Percentiles rank a stretch among this genome's conserved stretches.
These are phyloP conservation scores for Sarcomyxa edulis DNA, from an alignment of 768 basidiomycete species.

Conservation along the genomic window DNA sequence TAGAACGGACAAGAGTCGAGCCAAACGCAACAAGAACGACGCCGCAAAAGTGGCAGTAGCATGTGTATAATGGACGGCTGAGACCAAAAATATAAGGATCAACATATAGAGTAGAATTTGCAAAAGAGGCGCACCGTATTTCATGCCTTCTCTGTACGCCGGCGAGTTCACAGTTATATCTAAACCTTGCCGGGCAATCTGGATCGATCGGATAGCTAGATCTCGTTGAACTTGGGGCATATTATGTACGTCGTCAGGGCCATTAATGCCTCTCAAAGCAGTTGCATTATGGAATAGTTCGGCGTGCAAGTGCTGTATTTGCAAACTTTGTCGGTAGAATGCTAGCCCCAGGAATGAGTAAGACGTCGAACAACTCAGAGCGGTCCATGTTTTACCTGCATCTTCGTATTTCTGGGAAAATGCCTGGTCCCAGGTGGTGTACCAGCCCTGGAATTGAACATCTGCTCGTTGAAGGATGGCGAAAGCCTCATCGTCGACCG, in stretches of 20 bases:
- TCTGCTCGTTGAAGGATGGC: conserved; percentile 69
- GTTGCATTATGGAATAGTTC: conserved; percentile 83
- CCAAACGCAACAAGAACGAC: conserved; percentile 81
- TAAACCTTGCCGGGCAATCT: conserved; percentile 73
- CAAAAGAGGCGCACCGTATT: conserved; percentile 58
- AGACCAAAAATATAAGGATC: neutral
- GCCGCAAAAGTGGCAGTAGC: conserved; percentile 93
- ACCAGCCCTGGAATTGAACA: conserved; percentile 78
- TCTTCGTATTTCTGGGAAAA: conserved; percentile 82
- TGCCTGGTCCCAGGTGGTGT: conserved; percentile 68
- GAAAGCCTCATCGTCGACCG: conserved; percentile 70
- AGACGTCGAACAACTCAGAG: too few relatives aligned
- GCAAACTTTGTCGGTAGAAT: conserved; percentile 84
- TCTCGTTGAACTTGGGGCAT: conserved; percentile 78
- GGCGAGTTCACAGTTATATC: conserved; percentile 84
- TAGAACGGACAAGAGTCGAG: conserved; percentile 73
- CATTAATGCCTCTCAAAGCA: conserved; percentile 75
- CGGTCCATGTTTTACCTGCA: conserved; percentile 53
- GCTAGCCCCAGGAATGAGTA: conserved; percentile 41
- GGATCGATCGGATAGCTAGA: conserved; percentile 77
- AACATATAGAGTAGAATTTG: neutral
- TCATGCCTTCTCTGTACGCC: conserved; percentile 87
- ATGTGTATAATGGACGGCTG: conserved; percentile 88
- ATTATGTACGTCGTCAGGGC: conserved; percentile 79
- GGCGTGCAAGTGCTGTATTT: conserved; percentile 87